These are phyloP conservation scores for Zasmidium angulare DNA, from an alignment of 2,329 filamentous ascomycete species.

Conservation along the genomic window DNA sequence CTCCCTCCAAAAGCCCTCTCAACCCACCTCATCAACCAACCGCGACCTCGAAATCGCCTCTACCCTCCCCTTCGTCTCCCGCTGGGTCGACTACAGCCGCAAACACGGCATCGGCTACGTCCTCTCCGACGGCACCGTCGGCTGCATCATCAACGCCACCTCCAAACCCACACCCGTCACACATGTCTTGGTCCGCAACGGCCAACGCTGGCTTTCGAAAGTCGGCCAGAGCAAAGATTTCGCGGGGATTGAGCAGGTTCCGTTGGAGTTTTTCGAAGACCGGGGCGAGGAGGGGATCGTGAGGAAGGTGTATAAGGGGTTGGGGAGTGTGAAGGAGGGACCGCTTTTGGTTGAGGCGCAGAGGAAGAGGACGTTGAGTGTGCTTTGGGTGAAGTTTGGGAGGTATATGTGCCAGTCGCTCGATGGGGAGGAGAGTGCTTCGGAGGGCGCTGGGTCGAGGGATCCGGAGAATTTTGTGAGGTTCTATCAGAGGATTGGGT, in stretches of 20 bases:
- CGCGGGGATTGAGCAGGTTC: conserved; percentile 52
- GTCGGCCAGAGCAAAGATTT: conserved; percentile 53
- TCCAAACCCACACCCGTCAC: conserved; percentile 59
- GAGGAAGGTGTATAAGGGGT: conserved; percentile 56
- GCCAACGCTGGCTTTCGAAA: conserved; percentile 63
- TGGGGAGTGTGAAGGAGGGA: conserved; percentile 35
- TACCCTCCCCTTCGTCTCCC: conserved; percentile 59
- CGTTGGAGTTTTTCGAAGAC: conserved; percentile 73
- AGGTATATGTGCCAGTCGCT: conserved; percentile 62
- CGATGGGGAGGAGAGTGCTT: conserved; percentile 38
- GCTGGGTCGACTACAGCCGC: conserved; percentile 88
- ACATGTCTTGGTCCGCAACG: conserved; percentile 69
- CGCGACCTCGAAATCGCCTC: conserved; percentile 33
- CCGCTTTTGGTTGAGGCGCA: conserved; percentile 39
- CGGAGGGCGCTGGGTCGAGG: conserved; percentile 18
- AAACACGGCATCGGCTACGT: conserved; percentile 85
- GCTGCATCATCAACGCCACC: conserved; percentile 59
- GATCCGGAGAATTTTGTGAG: conserved; percentile 61
- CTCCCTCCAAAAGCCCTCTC: conserved; percentile 46
- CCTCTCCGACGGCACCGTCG: conserved; percentile 76
- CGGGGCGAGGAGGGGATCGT: conserved; percentile 62
- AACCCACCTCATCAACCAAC: conserved; percentile 20
- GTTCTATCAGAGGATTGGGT: conserved; percentile 79
- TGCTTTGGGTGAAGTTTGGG: conserved; percentile 67
- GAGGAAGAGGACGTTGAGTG: conserved; percentile 56